These are phyloP conservation scores for Phytophthora sp. DNA, from an alignment of 352 stramenopile species.

Conservation along the genomic window DNA sequence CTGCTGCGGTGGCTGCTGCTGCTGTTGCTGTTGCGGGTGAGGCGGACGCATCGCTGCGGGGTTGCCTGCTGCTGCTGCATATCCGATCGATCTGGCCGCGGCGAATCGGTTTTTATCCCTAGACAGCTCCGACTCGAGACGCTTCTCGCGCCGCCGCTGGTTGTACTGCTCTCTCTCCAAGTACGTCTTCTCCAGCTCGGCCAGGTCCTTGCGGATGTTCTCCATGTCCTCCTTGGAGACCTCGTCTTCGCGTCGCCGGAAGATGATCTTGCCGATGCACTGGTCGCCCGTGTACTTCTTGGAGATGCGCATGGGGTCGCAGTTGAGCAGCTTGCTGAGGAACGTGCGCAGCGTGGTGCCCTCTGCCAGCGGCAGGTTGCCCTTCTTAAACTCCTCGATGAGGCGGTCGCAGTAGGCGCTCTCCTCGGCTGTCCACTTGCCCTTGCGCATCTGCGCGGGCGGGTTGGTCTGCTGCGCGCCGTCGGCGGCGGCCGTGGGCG, in stretches of 20 bases:
- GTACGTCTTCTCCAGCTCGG: constrained; percentile 95
- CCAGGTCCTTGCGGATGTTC: constrained; percentile 75
- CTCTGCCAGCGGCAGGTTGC: constrained; percentile 96
- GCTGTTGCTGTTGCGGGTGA: constrained; percentile 23
- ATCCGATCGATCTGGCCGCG: constrained; percentile 41
- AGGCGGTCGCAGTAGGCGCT: constrained; percentile 97
- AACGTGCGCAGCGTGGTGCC: constrained; percentile 98
- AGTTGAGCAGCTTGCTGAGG: constrained; percentile 97
- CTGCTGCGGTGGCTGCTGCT: constrained; percentile 25
- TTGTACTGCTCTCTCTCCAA: constrained; percentile 96
- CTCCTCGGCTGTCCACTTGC: constrained; percentile 98
- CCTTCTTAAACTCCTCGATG: constrained; percentile 98
- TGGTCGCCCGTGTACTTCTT: constrained; percentile 99
- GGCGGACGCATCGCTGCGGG: constrained; percentile 11
- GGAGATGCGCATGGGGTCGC: constrained; percentile 98
- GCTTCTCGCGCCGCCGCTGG: constrained; percentile 88
- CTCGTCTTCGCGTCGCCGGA: constrained; percentile 76
- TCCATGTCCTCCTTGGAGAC: constrained; percentile 83
- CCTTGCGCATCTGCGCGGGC: constrained; percentile 79
- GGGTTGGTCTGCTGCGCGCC: constrained; percentile 5
- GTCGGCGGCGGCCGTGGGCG: neutral
- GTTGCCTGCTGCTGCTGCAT: constrained; percentile 23
- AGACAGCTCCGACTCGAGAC: constrained; percentile 81
- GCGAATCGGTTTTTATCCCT: constrained; percentile 75
- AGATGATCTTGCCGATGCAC: constrained; percentile 97